Base-by-base conservation (phyloP, 805 yeast genomes). In the Wickerhamomyces queroliae region DNA sequence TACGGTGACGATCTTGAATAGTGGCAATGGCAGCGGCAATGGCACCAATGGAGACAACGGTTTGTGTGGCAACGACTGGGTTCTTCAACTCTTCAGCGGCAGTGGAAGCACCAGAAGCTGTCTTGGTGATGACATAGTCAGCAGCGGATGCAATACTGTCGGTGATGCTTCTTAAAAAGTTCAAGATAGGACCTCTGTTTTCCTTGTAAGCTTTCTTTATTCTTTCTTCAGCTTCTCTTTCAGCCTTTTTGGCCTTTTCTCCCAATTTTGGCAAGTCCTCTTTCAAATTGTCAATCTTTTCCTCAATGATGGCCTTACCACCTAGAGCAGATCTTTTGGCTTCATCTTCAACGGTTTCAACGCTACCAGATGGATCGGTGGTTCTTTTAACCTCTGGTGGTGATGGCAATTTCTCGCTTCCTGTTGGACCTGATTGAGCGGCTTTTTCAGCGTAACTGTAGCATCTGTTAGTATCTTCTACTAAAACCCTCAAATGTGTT, bases 11-110 rank as follows among this genome's bases (percentile, higher is more conserved):
- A 60, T 74, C 74, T 50, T 68, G 51, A 62, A 72, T 73, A 19
- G 72, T 76, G 38, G 63, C 61, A 46, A 74, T 64, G 20, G 76
- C 68, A 3, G 75, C 76, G 20, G 70, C 62, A 25, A 70, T 53
- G 13, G 74, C 73, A 30, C 74, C 69, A 7, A 69, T 53, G 23
- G 76, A 69, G 32, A 76, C 64, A 15, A 74, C 63, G 3, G 71
- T 59, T 57, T 79, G 83, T 24, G 74, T 58, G 16, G 73, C 61
- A 34, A 80, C 82, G 4, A 74, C 82, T 0, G 86, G 86, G 63
- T 80, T 78, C 51, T 76, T 67, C 46, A 79, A 64, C 55, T 78
- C 83, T 25, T 56, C 56, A 22, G 43, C 33, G 20, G 64, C 51
- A 18, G 47, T 41, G 13, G 40, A 43, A 19, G 49, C 38, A 15